Evolutionary conservation across 1,139 yeast species (phyloP).

Genomic region (Trichomonascaceae sp.): DNA sequence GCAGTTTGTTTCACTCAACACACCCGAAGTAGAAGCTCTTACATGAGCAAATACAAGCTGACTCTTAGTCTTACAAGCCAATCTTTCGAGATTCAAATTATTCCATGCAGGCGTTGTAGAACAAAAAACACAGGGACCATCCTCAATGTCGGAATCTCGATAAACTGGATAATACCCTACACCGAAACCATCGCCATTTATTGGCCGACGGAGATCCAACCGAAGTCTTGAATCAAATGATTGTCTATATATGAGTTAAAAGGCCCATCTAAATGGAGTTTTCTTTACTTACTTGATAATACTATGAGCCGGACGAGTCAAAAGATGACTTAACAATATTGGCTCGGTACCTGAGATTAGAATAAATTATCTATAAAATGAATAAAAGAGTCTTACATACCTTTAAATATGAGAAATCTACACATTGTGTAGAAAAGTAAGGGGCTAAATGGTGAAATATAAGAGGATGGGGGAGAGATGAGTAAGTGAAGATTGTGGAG

Average conservation of each 20-base stretch:
- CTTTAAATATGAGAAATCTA: slow-evolving; percentile 52
- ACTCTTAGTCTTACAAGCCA: slow-evolving; percentile 83
- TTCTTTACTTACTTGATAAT: slow-evolving; percentile 56
- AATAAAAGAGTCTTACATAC: slow-evolving; percentile 19
- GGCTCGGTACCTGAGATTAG: slow-evolving; percentile 54
- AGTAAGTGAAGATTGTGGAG: background rate
- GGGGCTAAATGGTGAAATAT: background rate
- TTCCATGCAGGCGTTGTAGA: slow-evolving; percentile 99
- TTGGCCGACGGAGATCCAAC: slow-evolving; percentile 81
- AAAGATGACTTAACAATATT: slow-evolving; percentile 73
- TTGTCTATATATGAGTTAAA: slow-evolving; percentile 39
- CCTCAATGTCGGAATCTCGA: slow-evolving; percentile 44
- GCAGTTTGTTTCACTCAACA: slow-evolving; percentile 87
- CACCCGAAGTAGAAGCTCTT: slow-evolving; percentile 93
- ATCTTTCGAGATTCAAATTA: slow-evolving; percentile 76
- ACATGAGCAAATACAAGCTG: slow-evolving; percentile 89
- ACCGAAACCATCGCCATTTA: slow-evolving; percentile 97
- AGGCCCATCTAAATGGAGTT: background rate
- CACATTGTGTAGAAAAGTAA: slow-evolving; percentile 38
- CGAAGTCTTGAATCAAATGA: slow-evolving; percentile 87
- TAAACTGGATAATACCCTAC: slow-evolving; percentile 74
- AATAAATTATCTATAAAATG: background rate
- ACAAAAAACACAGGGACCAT: slow-evolving; percentile 76
- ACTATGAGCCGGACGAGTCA: slow-evolving; percentile 94
- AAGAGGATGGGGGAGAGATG: background rate